phyloP scores from a whole-genome alignment of 208 protist species.

The Herpetomonas muscarum region DNA sequence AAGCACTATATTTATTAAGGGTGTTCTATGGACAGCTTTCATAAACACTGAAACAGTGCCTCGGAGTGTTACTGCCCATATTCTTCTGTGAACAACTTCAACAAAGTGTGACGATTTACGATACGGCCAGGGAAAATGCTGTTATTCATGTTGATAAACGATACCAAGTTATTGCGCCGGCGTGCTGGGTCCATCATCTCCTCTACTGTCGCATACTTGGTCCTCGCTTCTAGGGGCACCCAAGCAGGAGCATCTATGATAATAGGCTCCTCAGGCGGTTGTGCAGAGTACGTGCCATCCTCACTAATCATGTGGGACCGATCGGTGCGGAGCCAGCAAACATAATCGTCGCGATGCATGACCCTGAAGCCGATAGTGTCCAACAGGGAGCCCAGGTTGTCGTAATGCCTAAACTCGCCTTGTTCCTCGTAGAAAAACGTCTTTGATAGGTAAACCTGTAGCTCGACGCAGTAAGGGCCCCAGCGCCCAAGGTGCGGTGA shows the following conservation, averaged over 20 bases:
- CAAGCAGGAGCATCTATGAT: conserved; percentile 11
- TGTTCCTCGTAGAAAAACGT: not conserved
- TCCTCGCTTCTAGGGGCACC: not conserved
- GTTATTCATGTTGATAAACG: conserved; percentile 38
- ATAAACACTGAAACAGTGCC: conserved; percentile 1
- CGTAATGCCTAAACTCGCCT: not conserved
- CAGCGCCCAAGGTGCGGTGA: not conserved
- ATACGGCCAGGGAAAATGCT: conserved; percentile 19
- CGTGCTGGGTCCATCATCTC: not conserved
- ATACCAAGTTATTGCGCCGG: conserved; percentile 26
- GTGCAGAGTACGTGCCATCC: not conserved
- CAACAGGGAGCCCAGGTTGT: not conserved
- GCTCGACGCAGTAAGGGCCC: not conserved
- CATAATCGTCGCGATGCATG: not conserved
- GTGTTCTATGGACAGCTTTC: not conserved
- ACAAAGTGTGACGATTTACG: conserved; percentile 16
- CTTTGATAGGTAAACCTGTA: not conserved
- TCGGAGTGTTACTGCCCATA: not conserved
- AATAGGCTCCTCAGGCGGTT: conserved; percentile 6
- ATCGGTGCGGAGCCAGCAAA: not conserved
- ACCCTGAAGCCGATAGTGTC: not conserved
- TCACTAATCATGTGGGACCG: not conserved
- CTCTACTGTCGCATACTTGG: not conserved
- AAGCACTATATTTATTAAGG: conserved; percentile 1
- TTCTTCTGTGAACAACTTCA: not conserved